Percentiles rank a stretch among this genome's conserved stretches.
These are phyloP conservation scores for Geotrichum ghanense DNA, from an alignment of 805 yeast species.

Conservation along the genomic window DNA sequence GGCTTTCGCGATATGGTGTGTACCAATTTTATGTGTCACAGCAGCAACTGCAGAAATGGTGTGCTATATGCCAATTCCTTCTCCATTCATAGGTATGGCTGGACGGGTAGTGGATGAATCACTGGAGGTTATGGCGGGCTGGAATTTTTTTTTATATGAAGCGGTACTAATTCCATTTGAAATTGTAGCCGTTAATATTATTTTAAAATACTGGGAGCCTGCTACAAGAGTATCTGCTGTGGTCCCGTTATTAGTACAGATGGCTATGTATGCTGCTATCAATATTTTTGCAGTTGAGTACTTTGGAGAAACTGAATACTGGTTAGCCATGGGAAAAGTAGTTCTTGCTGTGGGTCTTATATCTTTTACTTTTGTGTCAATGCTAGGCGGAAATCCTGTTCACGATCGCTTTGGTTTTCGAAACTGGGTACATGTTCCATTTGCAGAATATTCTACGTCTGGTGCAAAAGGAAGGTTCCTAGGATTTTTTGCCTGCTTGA, in stretches of 20 bases:
- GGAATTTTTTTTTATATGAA: conserved; percentile 69
- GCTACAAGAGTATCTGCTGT: conserved; percentile 37
- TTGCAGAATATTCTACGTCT: conserved; percentile 41
- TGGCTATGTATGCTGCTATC: conserved; percentile 48
- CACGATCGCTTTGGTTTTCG: conserved; percentile 52
- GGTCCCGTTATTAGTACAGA: conserved; percentile 53
- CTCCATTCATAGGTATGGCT: conserved; percentile 66
- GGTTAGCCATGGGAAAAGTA: conserved; percentile 65
- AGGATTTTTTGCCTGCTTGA: conserved; percentile 60
- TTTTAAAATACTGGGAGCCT: conserved; percentile 68
- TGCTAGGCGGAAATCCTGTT: conserved; percentile 80
- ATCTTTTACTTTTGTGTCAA: conserved; percentile 63
- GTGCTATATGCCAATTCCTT: conserved; percentile 60
- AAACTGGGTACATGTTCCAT: conserved; percentile 44
- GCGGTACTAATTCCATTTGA: conserved; percentile 76
- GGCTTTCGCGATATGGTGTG: conserved; percentile 56
- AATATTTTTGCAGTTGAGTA: conserved; percentile 62
- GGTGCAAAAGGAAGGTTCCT: conserved; percentile 56
- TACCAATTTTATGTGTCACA: conserved; percentile 57
- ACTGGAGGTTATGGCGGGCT: conserved; percentile 62
- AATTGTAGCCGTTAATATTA: conserved; percentile 66
- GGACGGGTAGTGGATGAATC: conserved; percentile 71
- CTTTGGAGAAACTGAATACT: conserved; percentile 78
- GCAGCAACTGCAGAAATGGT: conserved; percentile 71
- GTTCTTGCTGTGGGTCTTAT: conserved; percentile 65